Evolutionary conservation across 1,139 yeast genomes (phyloP), one percentile per base, ranked within the genome.

Genomic region (Yamadazyma conglobata): DNA sequence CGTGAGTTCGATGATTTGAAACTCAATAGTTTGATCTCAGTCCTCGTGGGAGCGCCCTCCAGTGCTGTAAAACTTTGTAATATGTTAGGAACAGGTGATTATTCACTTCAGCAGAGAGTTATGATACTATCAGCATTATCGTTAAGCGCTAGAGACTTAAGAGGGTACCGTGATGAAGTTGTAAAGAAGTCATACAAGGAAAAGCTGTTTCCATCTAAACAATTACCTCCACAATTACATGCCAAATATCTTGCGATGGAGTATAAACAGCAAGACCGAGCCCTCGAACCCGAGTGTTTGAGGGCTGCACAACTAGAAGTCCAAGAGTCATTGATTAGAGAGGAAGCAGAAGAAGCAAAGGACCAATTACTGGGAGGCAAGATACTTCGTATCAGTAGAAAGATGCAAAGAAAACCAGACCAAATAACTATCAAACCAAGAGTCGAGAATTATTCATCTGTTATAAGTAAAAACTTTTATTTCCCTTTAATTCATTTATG

Each of bases 31-130:
- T 44, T 82, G 52, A 63, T 77, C 10, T 70, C 86, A 0, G 61
- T 79, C 2, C 61, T 78, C 10, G 73, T 66, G 0, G 52, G 76
- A 2, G 59, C 58, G 28, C 79, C 83, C 3, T 46, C 48, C 2
- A 48, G 58, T 2, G 64, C 70, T 0, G 43, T 58, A 0, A 62
- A 59, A 32, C 39, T 77, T 3, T 56, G 71, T 19, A 47, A 56
- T 19, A 48, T 75, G 24, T 56, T 80, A 17, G 55, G 68, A 4
- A 54, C 65, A 0, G 88, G 86, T 0, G 93, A 82, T 48, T 77
- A 76, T 43, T 79, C 87, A 0, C 56, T 82, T 12, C 81, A 77
- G 40, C 80, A 75, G 39, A 53, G 89, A 27, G 60, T 80, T 48
- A 53, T 64, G 33, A 60, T 80, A 13, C 52, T 82, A 18, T 66